These are phyloP conservation scores for Mortierella polycephala DNA, from an alignment of 371 early-diverging fungal species.

Conservation along the genomic window DNA sequence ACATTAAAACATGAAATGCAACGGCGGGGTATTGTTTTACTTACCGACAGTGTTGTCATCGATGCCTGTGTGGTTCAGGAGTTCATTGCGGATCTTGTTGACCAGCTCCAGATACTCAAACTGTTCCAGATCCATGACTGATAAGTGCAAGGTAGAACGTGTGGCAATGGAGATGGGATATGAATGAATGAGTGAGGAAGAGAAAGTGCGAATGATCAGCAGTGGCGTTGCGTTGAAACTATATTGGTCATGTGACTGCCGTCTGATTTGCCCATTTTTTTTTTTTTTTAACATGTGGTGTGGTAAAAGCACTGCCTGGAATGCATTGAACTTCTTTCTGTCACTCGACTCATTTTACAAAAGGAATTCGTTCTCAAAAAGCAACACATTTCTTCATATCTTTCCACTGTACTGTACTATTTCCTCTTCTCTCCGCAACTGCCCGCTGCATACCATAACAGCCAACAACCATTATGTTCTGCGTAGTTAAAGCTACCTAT, in stretches of 20 bases:
- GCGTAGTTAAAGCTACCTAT: constrained; percentile 43
- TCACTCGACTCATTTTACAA: too few species aligned
- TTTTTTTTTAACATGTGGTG: not conserved
- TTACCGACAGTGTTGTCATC: constrained; percentile 83
- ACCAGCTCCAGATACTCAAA: constrained; percentile 92
- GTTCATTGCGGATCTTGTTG: constrained; percentile 90
- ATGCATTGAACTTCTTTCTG: too few species aligned
- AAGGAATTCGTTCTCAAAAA: not conserved
- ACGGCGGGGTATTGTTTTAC: not conserved
- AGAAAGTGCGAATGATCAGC: not conserved
- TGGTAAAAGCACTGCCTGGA: too few species aligned
- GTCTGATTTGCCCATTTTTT: not conserved
- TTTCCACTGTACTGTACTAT: not conserved
- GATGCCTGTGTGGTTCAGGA: constrained; percentile 93
- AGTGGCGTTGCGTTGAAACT: too few species aligned
- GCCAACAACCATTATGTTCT: constrained; percentile 19
- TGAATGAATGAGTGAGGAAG: not conserved
- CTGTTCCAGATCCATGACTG: constrained; percentile 71
- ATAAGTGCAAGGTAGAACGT: too few species aligned
- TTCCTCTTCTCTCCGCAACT: not conserved
- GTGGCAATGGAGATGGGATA: not conserved
- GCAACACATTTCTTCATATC: not conserved
- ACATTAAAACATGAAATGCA: not conserved
- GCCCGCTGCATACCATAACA: not conserved
- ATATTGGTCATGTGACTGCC: not conserved